phyloP scores from a whole-genome alignment of 2,329 filamentous ascomycete genomes.

The Aspergillus sp. region DNA sequence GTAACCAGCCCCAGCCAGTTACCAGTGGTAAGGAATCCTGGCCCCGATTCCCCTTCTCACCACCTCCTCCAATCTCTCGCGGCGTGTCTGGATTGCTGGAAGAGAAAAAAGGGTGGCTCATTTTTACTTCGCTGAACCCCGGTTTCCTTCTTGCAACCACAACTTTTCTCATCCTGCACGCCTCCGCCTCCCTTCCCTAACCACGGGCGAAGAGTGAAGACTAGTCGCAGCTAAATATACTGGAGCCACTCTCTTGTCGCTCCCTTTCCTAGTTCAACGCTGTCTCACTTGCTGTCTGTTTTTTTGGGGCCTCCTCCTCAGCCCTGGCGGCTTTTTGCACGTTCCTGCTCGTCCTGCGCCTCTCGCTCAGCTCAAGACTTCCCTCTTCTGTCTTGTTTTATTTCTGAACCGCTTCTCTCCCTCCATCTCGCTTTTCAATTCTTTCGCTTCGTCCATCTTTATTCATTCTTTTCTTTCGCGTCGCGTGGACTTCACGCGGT shows the following conservation, averaged over 20 bases:
- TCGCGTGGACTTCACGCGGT: constrained; percentile 7
- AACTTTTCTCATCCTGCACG: not conserved
- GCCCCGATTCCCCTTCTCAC: not conserved
- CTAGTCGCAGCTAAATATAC: constrained; percentile 6
- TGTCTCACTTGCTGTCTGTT: constrained; percentile 13
- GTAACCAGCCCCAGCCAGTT: not conserved
- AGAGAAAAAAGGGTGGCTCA: constrained; percentile 4
- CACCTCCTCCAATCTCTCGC: not conserved
- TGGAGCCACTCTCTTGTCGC: constrained; percentile 2
- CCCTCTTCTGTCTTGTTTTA: constrained; percentile 13
- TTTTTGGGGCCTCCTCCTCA: constrained; percentile 20
- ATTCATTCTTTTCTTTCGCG: constrained; percentile 11
- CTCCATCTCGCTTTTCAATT: constrained; percentile 3
- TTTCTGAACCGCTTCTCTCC: constrained; percentile 7
- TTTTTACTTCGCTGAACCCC: not conserved
- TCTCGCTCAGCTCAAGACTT: constrained; percentile 15
- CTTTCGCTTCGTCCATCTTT: constrained; percentile 13
- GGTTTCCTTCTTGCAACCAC: not conserved
- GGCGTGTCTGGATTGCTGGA: not conserved
- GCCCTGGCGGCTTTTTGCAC: constrained; percentile 27
- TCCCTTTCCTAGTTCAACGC: constrained; percentile 2
- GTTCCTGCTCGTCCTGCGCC: constrained; percentile 22
- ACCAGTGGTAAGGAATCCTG: constrained; percentile 10
- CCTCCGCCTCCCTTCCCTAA: not conserved
- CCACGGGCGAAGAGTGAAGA: constrained; percentile 1